Evolutionary conservation across 768 basidiomycete species (phyloP).

Genomic region (Russula earlei): DNA sequence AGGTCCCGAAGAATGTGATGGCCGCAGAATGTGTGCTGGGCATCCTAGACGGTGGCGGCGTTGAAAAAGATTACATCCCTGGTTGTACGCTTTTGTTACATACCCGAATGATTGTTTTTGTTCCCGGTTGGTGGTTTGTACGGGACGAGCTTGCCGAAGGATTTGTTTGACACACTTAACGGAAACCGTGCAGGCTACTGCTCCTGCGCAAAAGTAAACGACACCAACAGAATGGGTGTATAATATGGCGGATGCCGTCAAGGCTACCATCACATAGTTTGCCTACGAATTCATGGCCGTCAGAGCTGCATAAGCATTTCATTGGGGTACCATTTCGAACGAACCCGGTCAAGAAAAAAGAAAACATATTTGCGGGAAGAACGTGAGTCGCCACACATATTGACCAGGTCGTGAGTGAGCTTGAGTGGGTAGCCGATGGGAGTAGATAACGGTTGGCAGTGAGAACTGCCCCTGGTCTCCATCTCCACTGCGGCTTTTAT

Average conservation of each 20-base stretch:
- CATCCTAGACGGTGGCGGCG: slow-evolving; percentile 43
- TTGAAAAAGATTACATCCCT: background rate
- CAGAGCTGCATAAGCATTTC: background rate
- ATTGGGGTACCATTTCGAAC: background rate
- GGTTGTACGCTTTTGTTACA: slow-evolving; percentile 18
- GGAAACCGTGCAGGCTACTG: slow-evolving; percentile 42
- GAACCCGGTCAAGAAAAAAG: slow-evolving; percentile 16
- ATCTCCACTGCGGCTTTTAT: no score
- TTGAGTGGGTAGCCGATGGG: background rate
- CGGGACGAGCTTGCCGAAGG: slow-evolving; percentile 59
- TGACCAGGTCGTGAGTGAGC: no score
- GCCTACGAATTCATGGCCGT: slow-evolving; percentile 34
- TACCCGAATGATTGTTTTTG: slow-evolving; percentile 62
- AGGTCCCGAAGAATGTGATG: slow-evolving; percentile 56
- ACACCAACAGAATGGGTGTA: slow-evolving; percentile 57
- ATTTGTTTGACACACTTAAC: slow-evolving; percentile 54
- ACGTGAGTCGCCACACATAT: background rate
- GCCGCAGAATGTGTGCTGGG: slow-evolving; percentile 73
- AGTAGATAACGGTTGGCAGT: no score
- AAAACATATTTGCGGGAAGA: background rate
- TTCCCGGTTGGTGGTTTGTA: slow-evolving; percentile 26
- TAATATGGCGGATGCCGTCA: slow-evolving; percentile 42
- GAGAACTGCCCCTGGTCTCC: no score
- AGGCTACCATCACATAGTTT: slow-evolving; percentile 42
- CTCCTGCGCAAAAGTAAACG: slow-evolving; percentile 50